These are phyloP conservation scores for Candida patagonica DNA, from an alignment of 805 yeast genomes.

Conservation along the genomic window DNA sequence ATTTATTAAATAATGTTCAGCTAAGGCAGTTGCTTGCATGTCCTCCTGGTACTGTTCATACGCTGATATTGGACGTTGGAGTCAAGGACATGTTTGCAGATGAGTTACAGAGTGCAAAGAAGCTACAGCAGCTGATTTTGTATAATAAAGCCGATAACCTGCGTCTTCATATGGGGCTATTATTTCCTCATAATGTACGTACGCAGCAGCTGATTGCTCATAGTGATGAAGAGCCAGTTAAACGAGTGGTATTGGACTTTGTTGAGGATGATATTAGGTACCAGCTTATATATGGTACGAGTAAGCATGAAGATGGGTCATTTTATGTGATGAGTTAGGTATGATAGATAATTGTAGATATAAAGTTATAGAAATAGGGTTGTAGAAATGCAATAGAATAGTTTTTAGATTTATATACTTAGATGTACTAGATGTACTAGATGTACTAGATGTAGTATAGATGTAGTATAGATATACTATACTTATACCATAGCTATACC, in stretches of 20 bases:
- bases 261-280: background rate
- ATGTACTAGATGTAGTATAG: no score
- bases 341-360: no score
- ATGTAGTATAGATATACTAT: no score
- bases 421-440: no score
- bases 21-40: background rate
- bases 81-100: background rate
- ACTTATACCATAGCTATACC: no score
- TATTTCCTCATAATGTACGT: background rate
- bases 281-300: background rate
- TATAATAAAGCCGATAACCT: no score
- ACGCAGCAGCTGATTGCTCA: background rate
- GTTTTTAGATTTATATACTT: no score
- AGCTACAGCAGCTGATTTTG: no score
- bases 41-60: background rate
- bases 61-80: background rate
- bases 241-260: background rate
- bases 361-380: no score
- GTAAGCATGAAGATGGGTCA: background rate
- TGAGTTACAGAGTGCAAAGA: background rate
- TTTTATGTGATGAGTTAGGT: constrained; percentile 1
- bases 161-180: no score
- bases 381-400: no score
- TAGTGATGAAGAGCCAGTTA: background rate
- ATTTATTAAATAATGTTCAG: constrained; percentile 2